Conservation (phyloP, 306 rosid species). For the Prunus davidiana region DNA sequence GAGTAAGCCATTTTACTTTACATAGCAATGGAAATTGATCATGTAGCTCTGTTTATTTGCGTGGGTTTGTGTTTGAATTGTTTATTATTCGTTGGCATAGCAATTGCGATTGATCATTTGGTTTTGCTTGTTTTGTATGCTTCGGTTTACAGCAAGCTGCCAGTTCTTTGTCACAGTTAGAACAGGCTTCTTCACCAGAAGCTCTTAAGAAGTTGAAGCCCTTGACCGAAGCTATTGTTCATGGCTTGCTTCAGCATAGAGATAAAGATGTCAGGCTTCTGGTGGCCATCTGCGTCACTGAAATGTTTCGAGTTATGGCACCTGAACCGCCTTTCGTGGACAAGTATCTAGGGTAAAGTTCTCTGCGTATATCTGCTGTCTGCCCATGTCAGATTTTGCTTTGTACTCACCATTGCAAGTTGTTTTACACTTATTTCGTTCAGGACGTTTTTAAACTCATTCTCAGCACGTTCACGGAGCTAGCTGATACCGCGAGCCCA, state of each 20-base stretch:
- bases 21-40: not conserved
- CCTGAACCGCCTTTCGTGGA: slow-evolving; percentile 84
- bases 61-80: not conserved
- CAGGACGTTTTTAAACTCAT: slow-evolving; percentile 75
- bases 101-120: not conserved
- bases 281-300: slow-evolving; percentile 68
- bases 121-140: not conserved
- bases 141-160: slow-evolving; percentile 61
- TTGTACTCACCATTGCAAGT: not conserved
- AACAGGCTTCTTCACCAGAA: slow-evolving; percentile 45
- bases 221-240: slow-evolving; percentile 40
- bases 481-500: slow-evolving; percentile 59
- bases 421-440: not conserved
- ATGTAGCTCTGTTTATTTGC: not conserved
- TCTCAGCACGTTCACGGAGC: slow-evolving; percentile 63
- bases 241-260: slow-evolving; percentile 51
- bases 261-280: slow-evolving; percentile 84
- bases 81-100: not conserved
- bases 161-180: slow-evolving; percentile 54
- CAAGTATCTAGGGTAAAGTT: slow-evolving; percentile 60
- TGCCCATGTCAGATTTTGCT: not conserved
- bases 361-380: not conserved
- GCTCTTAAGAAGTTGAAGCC: slow-evolving; percentile 46
- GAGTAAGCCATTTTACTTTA: slow-evolving; percentile 26
- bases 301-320: slow-evolving; percentile 72